These are phyloP conservation scores for Achaetomium macrosporum DNA, from an alignment of 2,329 filamentous ascomycete species.

Conservation along the genomic window DNA sequence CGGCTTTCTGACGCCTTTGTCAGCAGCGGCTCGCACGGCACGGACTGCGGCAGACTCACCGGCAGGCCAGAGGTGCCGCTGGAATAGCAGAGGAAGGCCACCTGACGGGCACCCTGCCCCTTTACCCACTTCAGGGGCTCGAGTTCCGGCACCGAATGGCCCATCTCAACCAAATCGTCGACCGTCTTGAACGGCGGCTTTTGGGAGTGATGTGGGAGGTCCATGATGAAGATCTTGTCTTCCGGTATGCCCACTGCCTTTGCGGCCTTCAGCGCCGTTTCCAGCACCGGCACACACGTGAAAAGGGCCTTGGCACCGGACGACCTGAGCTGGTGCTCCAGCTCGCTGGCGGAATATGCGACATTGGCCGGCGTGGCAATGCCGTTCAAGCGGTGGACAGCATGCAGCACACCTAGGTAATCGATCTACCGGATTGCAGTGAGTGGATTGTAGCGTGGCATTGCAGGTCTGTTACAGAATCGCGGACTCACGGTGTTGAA, in stretches of 20 bases:
- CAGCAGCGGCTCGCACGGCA: slow-evolving; percentile 7
- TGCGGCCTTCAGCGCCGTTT: slow-evolving; percentile 59
- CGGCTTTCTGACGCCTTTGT: slow-evolving; percentile 58
- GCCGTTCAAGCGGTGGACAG: slow-evolving; percentile 68
- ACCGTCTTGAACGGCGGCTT: slow-evolving; percentile 56
- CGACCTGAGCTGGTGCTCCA: slow-evolving; percentile 66
- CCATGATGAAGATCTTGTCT: slow-evolving; percentile 62
- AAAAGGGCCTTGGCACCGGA: slow-evolving; percentile 65
- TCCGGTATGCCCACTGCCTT: slow-evolving; percentile 56
- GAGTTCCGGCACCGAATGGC: slow-evolving; percentile 47
- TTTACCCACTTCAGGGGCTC: slow-evolving; percentile 53
- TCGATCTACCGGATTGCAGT: slow-evolving; percentile 54
- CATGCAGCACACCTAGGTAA: slow-evolving; percentile 66
- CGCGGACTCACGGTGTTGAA: slow-evolving; percentile 61
- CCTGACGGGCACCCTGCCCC: slow-evolving; percentile 61
- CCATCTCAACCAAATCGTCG: slow-evolving; percentile 59
- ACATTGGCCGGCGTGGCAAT: slow-evolving; percentile 71
- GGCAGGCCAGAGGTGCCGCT: slow-evolving; percentile 75
- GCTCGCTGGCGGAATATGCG: slow-evolving; percentile 62
- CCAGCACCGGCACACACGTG: slow-evolving; percentile 62
- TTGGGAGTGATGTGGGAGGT: slow-evolving; percentile 53
- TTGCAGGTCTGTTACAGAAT: background rate
- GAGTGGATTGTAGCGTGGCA: background rate
- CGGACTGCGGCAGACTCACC: slow-evolving; percentile 37
- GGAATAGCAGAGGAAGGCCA: slow-evolving; percentile 73